Evolutionary conservation across 176 grass and related monocot species (phyloP).

Genomic region (Phoenix roebelenii): DNA sequence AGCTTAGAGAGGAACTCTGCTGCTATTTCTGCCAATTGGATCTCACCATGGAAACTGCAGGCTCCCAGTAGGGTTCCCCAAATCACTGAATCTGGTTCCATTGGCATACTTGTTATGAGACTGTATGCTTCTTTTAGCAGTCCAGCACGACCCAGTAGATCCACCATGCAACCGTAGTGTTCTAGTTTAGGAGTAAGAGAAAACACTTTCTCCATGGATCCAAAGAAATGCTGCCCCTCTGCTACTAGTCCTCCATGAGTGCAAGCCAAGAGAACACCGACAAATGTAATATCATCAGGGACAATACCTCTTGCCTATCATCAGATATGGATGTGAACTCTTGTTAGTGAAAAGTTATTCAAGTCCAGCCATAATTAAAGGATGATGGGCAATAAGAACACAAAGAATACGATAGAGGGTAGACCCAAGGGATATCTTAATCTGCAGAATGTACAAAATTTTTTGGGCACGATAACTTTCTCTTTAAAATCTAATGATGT

Average conservation of each 20-base stretch:
- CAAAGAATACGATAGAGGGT: too few relatives aligned
- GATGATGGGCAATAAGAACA: too few relatives aligned
- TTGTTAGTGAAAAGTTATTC: too few relatives aligned
- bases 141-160: constrained; percentile 57
- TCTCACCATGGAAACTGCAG: constrained; percentile 59
- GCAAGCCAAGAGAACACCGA: constrained; percentile 57
- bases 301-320: constrained; percentile 33
- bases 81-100: constrained; percentile 58
- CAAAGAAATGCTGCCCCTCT: constrained; percentile 46
- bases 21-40: constrained; percentile 46
- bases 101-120: constrained; percentile 49
- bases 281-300: constrained; percentile 60
- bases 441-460: too few relatives aligned
- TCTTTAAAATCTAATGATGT: too few relatives aligned
- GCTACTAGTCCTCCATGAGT: constrained; percentile 66
- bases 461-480: too few relatives aligned
- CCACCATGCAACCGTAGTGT: constrained; percentile 67
- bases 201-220: constrained; percentile 38
- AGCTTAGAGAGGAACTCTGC: constrained; percentile 26
- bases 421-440: too few relatives aligned
- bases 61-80: constrained; percentile 66
- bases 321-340: too few relatives aligned
- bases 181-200: constrained; percentile 41
- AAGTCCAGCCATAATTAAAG: too few relatives aligned
- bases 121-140: constrained; percentile 44